Evolutionary conservation across 306 rosid genomes (phyloP), one percentile per base, ranked within the genome.

Genomic region (Arachis stenosperma): DNA sequence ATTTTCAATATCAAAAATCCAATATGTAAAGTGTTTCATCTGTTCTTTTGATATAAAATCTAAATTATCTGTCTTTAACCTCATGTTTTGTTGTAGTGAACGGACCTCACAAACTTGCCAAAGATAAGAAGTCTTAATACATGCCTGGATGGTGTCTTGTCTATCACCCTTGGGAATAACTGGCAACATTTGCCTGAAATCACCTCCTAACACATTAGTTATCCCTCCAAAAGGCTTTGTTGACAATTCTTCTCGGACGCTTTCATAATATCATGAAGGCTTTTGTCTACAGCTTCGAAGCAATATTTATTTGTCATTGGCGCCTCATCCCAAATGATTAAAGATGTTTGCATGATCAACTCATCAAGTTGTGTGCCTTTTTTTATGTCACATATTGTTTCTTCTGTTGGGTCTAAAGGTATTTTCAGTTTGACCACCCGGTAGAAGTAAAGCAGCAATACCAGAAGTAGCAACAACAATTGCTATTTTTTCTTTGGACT

Each of bases 381-480:
- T 5, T 12, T 39, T 0, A 61, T 61, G 12, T 17, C 10, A 39
- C 66, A 61, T 12, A 46, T 61, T 5, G 47, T 2, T 37, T 61
- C 48, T 14, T 61, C 29, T 9, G 22, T 61, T 61, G 66, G 66
- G 9, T 61, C 40, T 48, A 61, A 39, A 37, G 66, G 66, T 6
- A 61, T 61, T 6, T 61, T 42, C 2, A 5, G 46, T 42, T 1
- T 0, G 8, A 5, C 46, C 9, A 3, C 46, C 46, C 8, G 46
- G 46, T 42, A 44, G 41, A 3, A 41, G 5, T 1, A 63, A 7
- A 63, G 69, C 53, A 6, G 37, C 52, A 40, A 63, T 63, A 63
- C 69, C 36, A 7, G 69, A 63, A 15, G 69, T n/a, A 2, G 69
- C 53, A 0, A 63, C 69, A 41, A 8, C 69, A n/a, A 63, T 8